These are phyloP conservation scores for Colletotrichum orbiculare DNA, from an alignment of 2,329 filamentous ascomycete genomes.

Conservation along the genomic window DNA sequence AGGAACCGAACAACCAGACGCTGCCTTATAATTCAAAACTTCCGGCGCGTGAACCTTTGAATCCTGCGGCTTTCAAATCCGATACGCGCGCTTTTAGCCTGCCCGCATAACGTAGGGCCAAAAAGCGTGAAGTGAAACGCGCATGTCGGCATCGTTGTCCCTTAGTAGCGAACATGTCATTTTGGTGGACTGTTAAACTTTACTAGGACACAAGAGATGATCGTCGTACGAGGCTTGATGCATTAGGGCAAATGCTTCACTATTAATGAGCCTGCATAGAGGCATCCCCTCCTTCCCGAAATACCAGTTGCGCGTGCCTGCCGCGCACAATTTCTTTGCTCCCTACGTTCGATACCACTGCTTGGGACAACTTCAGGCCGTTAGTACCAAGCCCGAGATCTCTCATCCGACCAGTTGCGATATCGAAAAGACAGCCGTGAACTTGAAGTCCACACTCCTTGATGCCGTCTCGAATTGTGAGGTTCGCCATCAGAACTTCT, in stretches of 20 bases:
- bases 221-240: too few species aligned
- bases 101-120: too few species aligned
- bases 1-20: too few species aligned
- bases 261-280: constrained; percentile 46
- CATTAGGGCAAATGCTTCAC: background rate
- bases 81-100: too few species aligned
- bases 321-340: constrained; percentile 55
- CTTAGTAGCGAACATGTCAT: too few species aligned
- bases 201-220: too few species aligned
- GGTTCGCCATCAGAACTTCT: constrained; percentile 74
- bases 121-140: too few species aligned
- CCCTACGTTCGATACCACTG: constrained; percentile 18
- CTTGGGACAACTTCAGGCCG: constrained; percentile 13
- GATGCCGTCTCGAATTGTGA: constrained; percentile 76
- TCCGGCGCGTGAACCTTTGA: too few species aligned
- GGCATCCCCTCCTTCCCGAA: constrained; percentile 51
- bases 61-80: too few species aligned
- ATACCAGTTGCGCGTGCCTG: constrained; percentile 63
- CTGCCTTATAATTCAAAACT: too few species aligned
- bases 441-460: constrained; percentile 76
- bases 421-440: constrained; percentile 82
- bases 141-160: too few species aligned
- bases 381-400: constrained; percentile 60
- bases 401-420: constrained; percentile 58
- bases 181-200: too few species aligned